These are phyloP conservation scores for Coemansia sp. DNA, from an alignment of 192 early-diverging fungal genomes.

Conservation along the genomic window DNA sequence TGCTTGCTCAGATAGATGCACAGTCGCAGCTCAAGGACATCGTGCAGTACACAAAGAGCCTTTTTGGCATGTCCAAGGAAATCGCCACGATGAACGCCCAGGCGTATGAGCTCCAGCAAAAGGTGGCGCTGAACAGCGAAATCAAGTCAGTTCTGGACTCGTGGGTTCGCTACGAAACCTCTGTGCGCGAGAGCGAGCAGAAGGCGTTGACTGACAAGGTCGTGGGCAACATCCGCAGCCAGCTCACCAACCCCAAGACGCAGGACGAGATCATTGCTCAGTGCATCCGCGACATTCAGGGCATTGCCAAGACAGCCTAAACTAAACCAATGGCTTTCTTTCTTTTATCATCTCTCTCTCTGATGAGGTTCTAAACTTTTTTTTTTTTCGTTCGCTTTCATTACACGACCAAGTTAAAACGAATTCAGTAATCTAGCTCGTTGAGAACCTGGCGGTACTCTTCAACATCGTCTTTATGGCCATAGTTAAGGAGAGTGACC, in stretches of 20 bases:
- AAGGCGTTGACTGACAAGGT: slow-evolving; percentile 79
- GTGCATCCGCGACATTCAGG: slow-evolving; percentile 56
- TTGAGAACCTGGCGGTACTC: slow-evolving; percentile 37
- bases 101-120: slow-evolving; percentile 94
- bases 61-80: slow-evolving; percentile 94
- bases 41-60: slow-evolving; percentile 87
- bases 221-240: slow-evolving; percentile 65
- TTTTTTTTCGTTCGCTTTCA: too few species aligned
- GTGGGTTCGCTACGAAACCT: slow-evolving; percentile 96
- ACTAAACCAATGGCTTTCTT: not conserved
- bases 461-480: slow-evolving; percentile 8
- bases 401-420: too few species aligned
- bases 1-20: slow-evolving; percentile 85
- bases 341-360: slow-evolving; percentile 3
- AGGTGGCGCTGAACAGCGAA: slow-evolving; percentile 73
- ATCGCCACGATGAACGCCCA: slow-evolving; percentile 92
- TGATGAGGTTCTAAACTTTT: too few species aligned
- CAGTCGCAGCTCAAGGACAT: slow-evolving; percentile 91
- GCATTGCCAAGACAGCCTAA: slow-evolving; percentile 45
- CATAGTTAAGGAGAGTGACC: slow-evolving; percentile 4
- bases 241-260: slow-evolving; percentile 51
- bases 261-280: slow-evolving; percentile 55
- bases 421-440: slow-evolving; percentile 12
- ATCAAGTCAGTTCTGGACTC: slow-evolving; percentile 88
- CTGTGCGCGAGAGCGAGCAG: slow-evolving; percentile 92